phyloP scores from a whole-genome alignment of 768 basidiomycete species.

The Sarcomyxa edulis region DNA sequence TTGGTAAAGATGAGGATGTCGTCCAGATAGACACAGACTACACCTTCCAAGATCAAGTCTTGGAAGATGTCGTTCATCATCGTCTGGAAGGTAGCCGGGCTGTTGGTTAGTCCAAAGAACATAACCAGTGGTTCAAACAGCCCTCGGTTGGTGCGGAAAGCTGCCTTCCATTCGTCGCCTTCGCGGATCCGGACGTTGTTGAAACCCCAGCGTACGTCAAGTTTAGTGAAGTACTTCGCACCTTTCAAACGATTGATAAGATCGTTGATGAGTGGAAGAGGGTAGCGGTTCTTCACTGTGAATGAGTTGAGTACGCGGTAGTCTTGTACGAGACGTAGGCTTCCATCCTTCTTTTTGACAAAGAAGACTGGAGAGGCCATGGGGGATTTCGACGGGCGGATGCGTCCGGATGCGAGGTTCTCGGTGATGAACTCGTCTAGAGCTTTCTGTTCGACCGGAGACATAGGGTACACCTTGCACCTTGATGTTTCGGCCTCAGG shows the following conservation, averaged over 20 bases:
- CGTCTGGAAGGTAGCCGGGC: constrained; percentile 29
- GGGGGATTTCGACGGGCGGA: constrained; percentile 19
- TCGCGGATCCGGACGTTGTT: constrained; percentile 14
- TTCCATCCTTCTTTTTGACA: constrained; percentile 18
- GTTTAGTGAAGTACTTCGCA: constrained; percentile 23
- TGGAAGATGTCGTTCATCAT: constrained; percentile 22
- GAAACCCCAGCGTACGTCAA: constrained; percentile 34
- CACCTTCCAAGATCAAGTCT: constrained; percentile 17
- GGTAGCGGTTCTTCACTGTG: constrained; percentile 29
- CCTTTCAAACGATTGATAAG: constrained; percentile 19
- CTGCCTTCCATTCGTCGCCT: constrained; percentile 39
- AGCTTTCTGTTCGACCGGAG: constrained; percentile 23
- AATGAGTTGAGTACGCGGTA: constrained; percentile 27
- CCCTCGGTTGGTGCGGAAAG: constrained; percentile 31
- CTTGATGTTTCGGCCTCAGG: constrained; percentile 19
- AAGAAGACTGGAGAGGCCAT: constrained; percentile 20
- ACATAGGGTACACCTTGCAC: too few relatives aligned
- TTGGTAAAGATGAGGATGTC: constrained; percentile 25
- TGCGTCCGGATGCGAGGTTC: constrained; percentile 18
- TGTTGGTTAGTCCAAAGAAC: constrained; percentile 31
- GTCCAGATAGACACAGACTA: constrained; percentile 22
- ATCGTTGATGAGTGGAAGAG: constrained; percentile 25
- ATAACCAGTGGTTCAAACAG: constrained; percentile 32
- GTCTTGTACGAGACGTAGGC: constrained; percentile 23
- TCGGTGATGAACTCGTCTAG: constrained; percentile 21